Base-by-base conservation (phyloP, 2,329 filamentous ascomycete genomes). In the Colletotrichum sp. region DNA sequence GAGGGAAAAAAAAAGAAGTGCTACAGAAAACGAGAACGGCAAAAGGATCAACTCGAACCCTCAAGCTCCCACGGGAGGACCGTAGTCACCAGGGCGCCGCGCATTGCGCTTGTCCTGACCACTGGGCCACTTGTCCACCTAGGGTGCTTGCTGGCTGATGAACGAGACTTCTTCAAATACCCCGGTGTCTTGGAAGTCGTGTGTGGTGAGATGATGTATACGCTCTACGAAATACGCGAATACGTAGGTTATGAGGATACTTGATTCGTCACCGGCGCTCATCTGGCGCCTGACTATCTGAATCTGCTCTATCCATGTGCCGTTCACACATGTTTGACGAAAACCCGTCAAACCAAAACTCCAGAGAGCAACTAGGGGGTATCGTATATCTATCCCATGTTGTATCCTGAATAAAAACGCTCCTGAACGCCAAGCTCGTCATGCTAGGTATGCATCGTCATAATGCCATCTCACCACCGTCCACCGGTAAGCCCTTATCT, bases 341-440 rank as follows among this genome's bases (percentile, higher is more conserved):
- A 5, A 32, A 7, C 12, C 26, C 10, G n/a, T 1, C 6, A 24
- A 4, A 4, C 38, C 36, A 38, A 64, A 30, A 30, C 24, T 55
- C 38, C 30, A 30, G 10, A 61, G 24, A 18, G 59, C 34, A 38
- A 61, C 7, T 28, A 58, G n/a, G 58, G 75, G 73, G 73, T 77
- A 77, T 77, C 73, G 69, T 76, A 21, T 73, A 63, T 67, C 63
- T 70, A 65, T 69, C 75, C 73, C 69, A 74, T 76, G 65, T 30
- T 32, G 71, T 74, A 74, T 65, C 59, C 65, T 56, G 36, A 74
- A 64, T 34, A 10, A 24, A 58, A 70, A 43, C 59, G 67, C 65
- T 21, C 71, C 66, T 32, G 32, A 69, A 76, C 71, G 73, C 73
- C 73, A 58, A 59, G 69, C 43, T 75, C 43, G 62, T n/a, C 21